Evolutionary conservation across 768 basidiomycete species (phyloP).

Genomic region (Ephemerocybe angulata): DNA sequence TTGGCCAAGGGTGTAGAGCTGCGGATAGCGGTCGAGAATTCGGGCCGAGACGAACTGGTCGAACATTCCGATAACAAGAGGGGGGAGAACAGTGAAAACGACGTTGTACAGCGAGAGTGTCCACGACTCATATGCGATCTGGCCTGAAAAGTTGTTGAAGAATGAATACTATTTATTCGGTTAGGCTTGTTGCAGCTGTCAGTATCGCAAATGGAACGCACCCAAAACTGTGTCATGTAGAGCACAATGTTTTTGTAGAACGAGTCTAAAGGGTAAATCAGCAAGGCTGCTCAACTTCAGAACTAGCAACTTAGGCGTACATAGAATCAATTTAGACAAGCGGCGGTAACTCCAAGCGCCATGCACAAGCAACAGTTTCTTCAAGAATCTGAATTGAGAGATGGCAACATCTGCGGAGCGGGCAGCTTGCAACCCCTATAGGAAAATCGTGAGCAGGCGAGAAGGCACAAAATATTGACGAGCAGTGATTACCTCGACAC

Average conservation of each 20-base stretch:
- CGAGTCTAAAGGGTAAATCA: conserved; percentile 55
- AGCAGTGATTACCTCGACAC: conserved; percentile 69
- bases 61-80: conserved; percentile 95
- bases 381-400: conserved; percentile 93
- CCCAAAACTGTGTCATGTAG: conserved; percentile 99
- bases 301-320: conserved; percentile 41
- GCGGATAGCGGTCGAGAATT: conserved; percentile 94
- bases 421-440: conserved; percentile 93
- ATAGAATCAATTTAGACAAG: conserved; percentile 91
- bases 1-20: conserved; percentile 92
- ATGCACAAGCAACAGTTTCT: conserved; percentile 93
- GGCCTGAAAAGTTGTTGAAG: conserved; percentile 99
- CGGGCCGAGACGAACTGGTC: conserved; percentile 98
- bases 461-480: background rate
- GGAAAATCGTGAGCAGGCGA: conserved; percentile 1
- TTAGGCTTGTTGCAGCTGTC: background rate
- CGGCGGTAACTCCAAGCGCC: conserved; percentile 98
- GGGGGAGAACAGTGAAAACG: conserved; percentile 92
- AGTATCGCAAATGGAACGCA: conserved; percentile 27
- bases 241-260: conserved; percentile 99
- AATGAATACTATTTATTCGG: conserved; percentile 76
- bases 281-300: background rate
- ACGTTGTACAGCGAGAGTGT: conserved; percentile 97
- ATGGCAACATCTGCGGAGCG: conserved; percentile 97
- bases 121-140: conserved; percentile 99